Conservation (phyloP, 495 filamentous ascomycete species). For the Talaromyces adpressus region DNA sequence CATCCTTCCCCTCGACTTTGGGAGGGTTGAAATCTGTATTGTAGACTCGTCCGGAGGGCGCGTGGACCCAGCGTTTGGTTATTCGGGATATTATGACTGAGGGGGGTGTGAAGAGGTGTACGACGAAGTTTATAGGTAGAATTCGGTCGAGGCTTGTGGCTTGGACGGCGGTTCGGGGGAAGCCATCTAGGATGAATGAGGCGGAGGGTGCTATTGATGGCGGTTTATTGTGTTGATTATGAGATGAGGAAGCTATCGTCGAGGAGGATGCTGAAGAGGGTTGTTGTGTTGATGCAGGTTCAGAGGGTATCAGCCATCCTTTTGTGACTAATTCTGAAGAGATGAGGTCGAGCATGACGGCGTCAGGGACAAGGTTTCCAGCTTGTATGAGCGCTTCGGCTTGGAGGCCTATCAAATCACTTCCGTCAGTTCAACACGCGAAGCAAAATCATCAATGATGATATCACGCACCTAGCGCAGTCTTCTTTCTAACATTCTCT, state of each 20-base stretch:
- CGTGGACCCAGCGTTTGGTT: constrained; percentile 86
- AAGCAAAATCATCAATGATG: neutral
- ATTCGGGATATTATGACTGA: constrained; percentile 85
- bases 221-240: neutral
- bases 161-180: constrained; percentile 81
- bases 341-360: constrained; percentile 87
- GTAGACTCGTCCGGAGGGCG: constrained; percentile 84
- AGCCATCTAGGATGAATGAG: constrained; percentile 93
- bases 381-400: constrained; percentile 80
- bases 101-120: constrained; percentile 44
- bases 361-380: constrained; percentile 79
- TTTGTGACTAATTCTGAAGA: constrained; percentile 74
- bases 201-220: constrained; percentile 64
- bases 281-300: constrained; percentile 25
- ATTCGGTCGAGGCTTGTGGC: constrained; percentile 68
- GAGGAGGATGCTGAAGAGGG: constrained; percentile 15
- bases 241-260: constrained; percentile 21
- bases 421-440: neutral
- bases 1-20: constrained; percentile 72
- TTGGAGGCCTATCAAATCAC: constrained; percentile 60
- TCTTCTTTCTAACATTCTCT: constrained; percentile 83
- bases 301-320: constrained; percentile 62
- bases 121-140: constrained; percentile 86
- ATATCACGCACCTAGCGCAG: constrained; percentile 61
- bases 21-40: constrained; percentile 90